Percentiles rank a stretch among this genome's conserved stretches.
Conservation (phyloP, 2,329 filamentous ascomycete species). For the Verticillium longisporum region DNA sequence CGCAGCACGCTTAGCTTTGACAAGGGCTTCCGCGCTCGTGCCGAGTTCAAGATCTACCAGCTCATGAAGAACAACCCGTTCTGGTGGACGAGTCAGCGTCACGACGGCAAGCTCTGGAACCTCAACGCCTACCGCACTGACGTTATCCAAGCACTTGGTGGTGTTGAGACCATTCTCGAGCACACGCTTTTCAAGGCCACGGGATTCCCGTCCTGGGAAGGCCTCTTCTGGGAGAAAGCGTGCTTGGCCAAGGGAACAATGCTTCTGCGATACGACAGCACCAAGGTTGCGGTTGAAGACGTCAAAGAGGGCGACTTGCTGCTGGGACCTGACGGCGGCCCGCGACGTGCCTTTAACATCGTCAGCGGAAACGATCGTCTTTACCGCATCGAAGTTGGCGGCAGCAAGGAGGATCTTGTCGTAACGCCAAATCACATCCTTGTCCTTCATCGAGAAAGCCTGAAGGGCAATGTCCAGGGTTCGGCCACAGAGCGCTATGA, state of each 20-base stretch:
- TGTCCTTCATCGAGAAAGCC: conserved; percentile 31
- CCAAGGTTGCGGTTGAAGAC: conserved; percentile 37
- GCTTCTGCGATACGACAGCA: conserved; percentile 35
- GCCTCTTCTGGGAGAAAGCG: conserved; percentile 80
- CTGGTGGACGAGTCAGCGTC: conserved; percentile 97
- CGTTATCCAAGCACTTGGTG: conserved; percentile 90
- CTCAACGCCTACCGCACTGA: conserved; percentile 93
- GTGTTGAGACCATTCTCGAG: conserved; percentile 96
- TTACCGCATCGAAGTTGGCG: conserved; percentile 39
- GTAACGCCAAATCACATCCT: conserved; percentile 43
- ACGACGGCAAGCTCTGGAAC: conserved; percentile 97
- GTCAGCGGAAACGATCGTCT: conserved; percentile 38
- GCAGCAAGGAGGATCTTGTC: conserved; percentile 36
- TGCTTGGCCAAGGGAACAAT: conserved; percentile 32
- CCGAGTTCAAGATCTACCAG: conserved; percentile 98
- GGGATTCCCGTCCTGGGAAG: conserved; percentile 95
- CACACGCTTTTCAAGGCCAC: conserved; percentile 97
- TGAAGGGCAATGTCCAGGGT: not conserved
- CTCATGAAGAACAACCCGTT: conserved; percentile 99
- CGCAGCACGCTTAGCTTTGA: conserved; percentile 95
- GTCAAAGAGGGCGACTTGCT: conserved; percentile 41
- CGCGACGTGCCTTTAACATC: conserved; percentile 41
- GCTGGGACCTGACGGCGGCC: conserved; percentile 38
- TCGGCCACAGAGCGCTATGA: conserved; percentile 21
- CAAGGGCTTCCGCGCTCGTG: conserved; percentile 91